A percentile compares a stretch with the other conserved stretches of the same genome.
Evolutionary conservation across 148 eudicot species (phyloP).

Genomic region (Rhododendron ovatum): DNA sequence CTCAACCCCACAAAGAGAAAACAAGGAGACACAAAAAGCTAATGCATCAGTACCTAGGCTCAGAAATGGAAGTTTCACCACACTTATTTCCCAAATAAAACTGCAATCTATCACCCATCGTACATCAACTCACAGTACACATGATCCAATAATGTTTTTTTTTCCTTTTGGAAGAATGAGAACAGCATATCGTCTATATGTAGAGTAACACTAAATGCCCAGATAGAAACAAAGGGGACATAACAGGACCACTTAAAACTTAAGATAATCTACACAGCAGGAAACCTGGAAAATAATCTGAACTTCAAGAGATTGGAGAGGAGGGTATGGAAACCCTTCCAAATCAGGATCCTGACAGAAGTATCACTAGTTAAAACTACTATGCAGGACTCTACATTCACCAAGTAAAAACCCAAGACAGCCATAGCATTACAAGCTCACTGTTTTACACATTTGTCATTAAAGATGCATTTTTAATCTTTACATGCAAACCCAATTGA

Average conservation of each 20-base stretch:
- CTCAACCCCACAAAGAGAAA: not conserved
- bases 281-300: not conserved
- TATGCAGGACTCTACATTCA: not conserved
- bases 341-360: not conserved
- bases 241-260: not conserved
- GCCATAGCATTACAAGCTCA: not conserved
- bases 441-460: not conserved
- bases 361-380: not conserved
- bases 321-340: not conserved
- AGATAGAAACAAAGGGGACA: not conserved
- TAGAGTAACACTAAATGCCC: not conserved
- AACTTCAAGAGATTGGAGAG: not conserved
- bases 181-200: not conserved
- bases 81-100: not conserved
- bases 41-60: not conserved
- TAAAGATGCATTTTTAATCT: not conserved
- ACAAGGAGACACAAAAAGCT: not conserved
- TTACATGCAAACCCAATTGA: not conserved
- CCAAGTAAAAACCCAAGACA: not conserved
- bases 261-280: not conserved
- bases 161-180: not conserved
- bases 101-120: not conserved
- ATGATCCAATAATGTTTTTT: not conserved
- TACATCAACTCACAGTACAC: not conserved
- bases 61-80: not conserved